phyloP scores from a whole-genome alignment of 192 early-diverging fungal genomes.

The Chytriomyces confervae region DNA sequence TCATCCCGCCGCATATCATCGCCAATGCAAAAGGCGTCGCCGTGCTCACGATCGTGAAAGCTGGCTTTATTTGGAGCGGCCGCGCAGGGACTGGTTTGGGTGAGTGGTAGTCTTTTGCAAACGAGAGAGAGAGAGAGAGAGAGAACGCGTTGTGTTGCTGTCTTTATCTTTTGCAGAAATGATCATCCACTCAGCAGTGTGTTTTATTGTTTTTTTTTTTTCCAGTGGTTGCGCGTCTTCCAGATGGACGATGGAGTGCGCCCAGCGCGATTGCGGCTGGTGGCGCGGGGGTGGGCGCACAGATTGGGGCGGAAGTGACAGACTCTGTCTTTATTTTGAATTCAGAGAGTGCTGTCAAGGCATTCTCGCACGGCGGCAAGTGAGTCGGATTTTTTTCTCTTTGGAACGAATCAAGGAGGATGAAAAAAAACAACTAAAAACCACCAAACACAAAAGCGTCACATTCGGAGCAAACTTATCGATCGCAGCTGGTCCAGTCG shows the following conservation, averaged over 20 bases:
- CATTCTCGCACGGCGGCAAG: constrained; percentile 60
- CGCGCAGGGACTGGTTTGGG: constrained; percentile 88
- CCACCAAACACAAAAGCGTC: constrained; percentile 36
- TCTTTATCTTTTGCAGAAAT: too few relatives aligned
- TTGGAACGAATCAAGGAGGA: neutral
- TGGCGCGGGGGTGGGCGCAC: constrained; percentile 71
- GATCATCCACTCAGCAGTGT: too few relatives aligned
- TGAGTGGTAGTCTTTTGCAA: constrained; percentile 53
- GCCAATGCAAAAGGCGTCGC: constrained; percentile 86
- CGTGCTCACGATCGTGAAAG: constrained; percentile 90
- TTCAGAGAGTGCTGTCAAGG: constrained; percentile 53
- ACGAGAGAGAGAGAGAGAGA: too few relatives aligned
- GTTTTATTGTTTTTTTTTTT: too few relatives aligned
- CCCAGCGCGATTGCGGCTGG: constrained; percentile 82
- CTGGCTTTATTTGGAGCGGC: constrained; percentile 86
- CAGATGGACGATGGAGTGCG: constrained; percentile 75
- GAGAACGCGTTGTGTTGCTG: too few relatives aligned
- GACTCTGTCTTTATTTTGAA: constrained; percentile 64
- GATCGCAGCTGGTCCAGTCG: constrained; percentile 41
- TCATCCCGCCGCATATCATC: constrained; percentile 37
- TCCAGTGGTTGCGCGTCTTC: too few relatives aligned
- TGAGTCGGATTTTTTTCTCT: neutral
- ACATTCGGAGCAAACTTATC: constrained; percentile 39
- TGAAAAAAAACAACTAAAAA: neutral
- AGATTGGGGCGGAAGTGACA: constrained; percentile 65